Evolutionary conservation across 2,329 filamentous ascomycete genomes (phyloP).

Genomic region (Ceratocystis diversiconidia): DNA sequence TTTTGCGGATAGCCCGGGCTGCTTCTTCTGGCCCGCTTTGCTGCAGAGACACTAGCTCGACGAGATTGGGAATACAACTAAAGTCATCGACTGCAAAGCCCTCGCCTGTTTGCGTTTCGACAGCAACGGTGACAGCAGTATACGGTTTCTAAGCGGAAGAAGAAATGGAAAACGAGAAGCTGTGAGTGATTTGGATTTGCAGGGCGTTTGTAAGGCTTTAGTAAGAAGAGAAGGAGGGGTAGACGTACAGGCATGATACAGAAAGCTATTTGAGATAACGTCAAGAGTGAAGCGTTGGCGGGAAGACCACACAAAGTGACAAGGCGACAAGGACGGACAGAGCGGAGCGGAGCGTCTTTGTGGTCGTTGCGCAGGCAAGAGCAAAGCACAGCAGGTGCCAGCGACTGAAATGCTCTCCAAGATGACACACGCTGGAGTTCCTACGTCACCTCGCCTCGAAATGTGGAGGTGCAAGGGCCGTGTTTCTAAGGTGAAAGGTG

Average conservation of each 20-base stretch:
- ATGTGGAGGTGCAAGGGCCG: slow-evolving; percentile 5
- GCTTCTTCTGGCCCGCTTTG: slow-evolving; percentile 75
- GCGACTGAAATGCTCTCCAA: not conserved
- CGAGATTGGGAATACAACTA: slow-evolving; percentile 80
- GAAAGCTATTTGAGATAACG: too few species aligned
- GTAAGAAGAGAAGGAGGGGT: not conserved
- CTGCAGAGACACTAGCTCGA: slow-evolving; percentile 88
- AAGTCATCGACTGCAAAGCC: slow-evolving; percentile 82
- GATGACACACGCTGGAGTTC: not conserved
- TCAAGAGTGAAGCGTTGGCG: too few species aligned
- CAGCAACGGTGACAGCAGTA: slow-evolving; percentile 80
- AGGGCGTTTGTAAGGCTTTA: not conserved
- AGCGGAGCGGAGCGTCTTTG: not conserved
- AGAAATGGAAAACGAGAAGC: not conserved
- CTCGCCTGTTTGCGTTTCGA: slow-evolving; percentile 83
- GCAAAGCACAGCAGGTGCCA: not conserved
- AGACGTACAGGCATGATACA: not conserved
- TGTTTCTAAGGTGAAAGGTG: not conserved
- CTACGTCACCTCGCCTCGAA: not conserved
- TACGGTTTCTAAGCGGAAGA: slow-evolving; percentile 52
- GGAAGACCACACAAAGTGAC: too few species aligned
- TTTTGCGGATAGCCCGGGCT: slow-evolving; percentile 85
- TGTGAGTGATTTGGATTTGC: slow-evolving; percentile 1
- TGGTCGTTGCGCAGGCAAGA: not conserved
- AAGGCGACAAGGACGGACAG: not conserved